Evolutionary conservation across 495 filamentous ascomycete species (phyloP).

Genomic region (Xanthoparmelia taractica): DNA sequence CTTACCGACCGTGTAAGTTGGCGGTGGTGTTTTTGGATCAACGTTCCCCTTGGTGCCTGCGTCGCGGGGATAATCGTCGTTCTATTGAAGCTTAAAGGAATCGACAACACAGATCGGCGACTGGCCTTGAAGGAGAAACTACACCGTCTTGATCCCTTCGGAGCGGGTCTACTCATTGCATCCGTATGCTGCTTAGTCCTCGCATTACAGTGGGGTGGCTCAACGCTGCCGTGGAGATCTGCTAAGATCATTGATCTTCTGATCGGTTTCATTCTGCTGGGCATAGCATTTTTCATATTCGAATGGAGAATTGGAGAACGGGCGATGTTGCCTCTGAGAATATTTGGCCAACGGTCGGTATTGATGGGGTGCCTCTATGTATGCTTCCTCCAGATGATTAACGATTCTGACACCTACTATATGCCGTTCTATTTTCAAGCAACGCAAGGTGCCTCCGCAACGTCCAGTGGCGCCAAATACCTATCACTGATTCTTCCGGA

Average conservation of each 20-base stretch:
- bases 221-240: conserved; percentile 34
- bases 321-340: conserved; percentile 26
- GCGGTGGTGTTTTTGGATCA: conserved; percentile 24
- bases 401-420: conserved; percentile 35
- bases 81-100: conserved; percentile 6
- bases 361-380: conserved; percentile 37
- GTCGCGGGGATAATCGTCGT: conserved; percentile 1
- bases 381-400: background rate
- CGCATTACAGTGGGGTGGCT: conserved; percentile 41
- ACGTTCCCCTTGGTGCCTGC: conserved; percentile 10
- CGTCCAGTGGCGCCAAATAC: conserved; percentile 43
- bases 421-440: conserved; percentile 56
- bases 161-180: conserved; percentile 45
- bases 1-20: conserved; percentile 18
- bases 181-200: conserved; percentile 42
- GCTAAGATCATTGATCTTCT: conserved; percentile 34
- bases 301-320: conserved; percentile 27
- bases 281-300: conserved; percentile 24
- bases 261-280: conserved; percentile 29
- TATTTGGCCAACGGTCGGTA: conserved; percentile 31
- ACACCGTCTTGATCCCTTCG: conserved; percentile 27
- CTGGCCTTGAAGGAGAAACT: conserved; percentile 11
- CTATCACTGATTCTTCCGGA: conserved; percentile 43
- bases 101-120: background rate
- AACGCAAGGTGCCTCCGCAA: conserved; percentile 38